Evolutionary conservation across 176 grass and related monocot species (phyloP).

Genomic region (Avena atlantica): DNA sequence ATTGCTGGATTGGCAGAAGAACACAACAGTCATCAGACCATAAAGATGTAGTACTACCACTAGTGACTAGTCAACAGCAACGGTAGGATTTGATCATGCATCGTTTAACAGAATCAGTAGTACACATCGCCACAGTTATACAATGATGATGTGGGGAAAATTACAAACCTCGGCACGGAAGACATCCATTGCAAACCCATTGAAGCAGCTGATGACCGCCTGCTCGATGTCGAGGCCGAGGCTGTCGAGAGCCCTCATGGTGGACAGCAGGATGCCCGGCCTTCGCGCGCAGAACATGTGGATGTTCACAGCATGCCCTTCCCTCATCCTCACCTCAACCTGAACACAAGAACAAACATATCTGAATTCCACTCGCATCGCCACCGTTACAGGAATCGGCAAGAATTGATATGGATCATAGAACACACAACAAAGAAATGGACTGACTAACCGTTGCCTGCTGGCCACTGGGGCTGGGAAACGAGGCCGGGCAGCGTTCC

Average conservation of each 20-base stretch:
- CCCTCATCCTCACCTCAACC: conserved; percentile 83
- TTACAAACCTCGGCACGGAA: conserved; percentile 75
- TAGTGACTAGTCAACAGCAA: not conserved
- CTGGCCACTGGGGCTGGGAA: conserved; percentile 60
- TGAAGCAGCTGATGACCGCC: conserved; percentile 78
- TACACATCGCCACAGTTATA: not conserved
- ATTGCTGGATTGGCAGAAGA: conserved; percentile 59
- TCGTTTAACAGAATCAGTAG: not conserved
- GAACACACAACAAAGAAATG: not conserved
- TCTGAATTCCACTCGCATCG: not conserved
- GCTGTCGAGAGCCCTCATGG: conserved; percentile 69
- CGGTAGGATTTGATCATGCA: not conserved
- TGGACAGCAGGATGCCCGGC: conserved; percentile 68
- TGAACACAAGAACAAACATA: conserved; percentile 9
- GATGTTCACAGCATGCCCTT: conserved; percentile 76
- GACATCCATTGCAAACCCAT: conserved; percentile 74
- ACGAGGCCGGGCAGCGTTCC: conserved; percentile 59
- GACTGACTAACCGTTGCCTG: conserved; percentile 64
- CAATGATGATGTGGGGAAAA: not conserved
- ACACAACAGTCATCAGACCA: conserved; percentile 5
- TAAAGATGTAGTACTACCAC: not conserved
- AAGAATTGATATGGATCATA: not conserved
- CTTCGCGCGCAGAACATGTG: conserved; percentile 85
- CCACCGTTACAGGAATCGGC: not conserved
- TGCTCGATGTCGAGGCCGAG: conserved; percentile 76